A percentile compares a stretch with the other conserved stretches of the same genome.
Evolutionary conservation across 2,329 filamentous ascomycete genomes (phyloP).

Genomic region (Fusarium nematophilum): DNA sequence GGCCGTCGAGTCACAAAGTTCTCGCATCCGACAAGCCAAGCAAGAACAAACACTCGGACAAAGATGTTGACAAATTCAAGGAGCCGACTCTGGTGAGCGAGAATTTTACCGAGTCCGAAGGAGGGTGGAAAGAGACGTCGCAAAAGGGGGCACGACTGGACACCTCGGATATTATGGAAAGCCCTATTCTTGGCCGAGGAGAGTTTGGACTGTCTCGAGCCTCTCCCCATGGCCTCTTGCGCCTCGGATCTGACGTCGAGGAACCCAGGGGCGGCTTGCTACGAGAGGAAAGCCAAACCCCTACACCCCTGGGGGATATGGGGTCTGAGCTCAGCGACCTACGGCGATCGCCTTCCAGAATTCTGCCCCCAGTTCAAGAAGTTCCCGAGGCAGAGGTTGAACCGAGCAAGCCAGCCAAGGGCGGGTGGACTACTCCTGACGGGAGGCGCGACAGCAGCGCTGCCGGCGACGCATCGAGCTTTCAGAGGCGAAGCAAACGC

Average conservation of each 20-base stretch:
- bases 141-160: slow-evolving; percentile 40
- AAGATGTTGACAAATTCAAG: neutral
- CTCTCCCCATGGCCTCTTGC: slow-evolving; percentile 44
- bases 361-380: slow-evolving; percentile 65
- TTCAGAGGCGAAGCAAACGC: slow-evolving; percentile 51
- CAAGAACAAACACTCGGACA: slow-evolving; percentile 15
- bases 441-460: slow-evolving; percentile 51
- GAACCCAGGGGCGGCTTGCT: slow-evolving; percentile 47
- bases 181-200: slow-evolving; percentile 51
- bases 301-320: slow-evolving; percentile 35
- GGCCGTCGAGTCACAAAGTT: neutral
- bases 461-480: slow-evolving; percentile 53
- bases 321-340: slow-evolving; percentile 51
- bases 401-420: slow-evolving; percentile 32
- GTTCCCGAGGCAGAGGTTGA: slow-evolving; percentile 58
- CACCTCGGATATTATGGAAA: slow-evolving; percentile 49
- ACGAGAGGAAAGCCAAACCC: slow-evolving; percentile 45
- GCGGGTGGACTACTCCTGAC: slow-evolving; percentile 35
- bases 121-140: slow-evolving; percentile 38
- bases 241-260: slow-evolving; percentile 45
- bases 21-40: neutral
- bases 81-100: slow-evolving; percentile 25
- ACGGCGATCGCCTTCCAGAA: slow-evolving; percentile 56
- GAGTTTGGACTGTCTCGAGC: slow-evolving; percentile 31
- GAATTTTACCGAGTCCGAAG: slow-evolving; percentile 35